Evolutionary conservation across 306 rosid species (phyloP), one percentile per base, ranked within the genome.

Genomic region (Mucuna pruriens): DNA sequence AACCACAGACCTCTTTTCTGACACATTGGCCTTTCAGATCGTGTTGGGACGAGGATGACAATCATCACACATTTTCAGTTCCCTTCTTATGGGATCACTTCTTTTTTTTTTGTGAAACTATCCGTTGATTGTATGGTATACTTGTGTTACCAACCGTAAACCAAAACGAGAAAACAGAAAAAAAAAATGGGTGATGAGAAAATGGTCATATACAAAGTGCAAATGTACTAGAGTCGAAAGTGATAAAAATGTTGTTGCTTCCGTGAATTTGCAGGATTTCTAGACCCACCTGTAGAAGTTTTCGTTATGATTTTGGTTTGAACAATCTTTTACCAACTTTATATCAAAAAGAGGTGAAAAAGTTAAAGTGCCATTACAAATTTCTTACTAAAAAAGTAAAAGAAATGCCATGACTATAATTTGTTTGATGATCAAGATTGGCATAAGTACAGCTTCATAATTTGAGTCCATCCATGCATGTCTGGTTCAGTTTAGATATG

Each of bases 11-110:
- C 77, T 49, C 42, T 51, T 31, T 23, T 83, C 29, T 66, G 57
- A 58, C 22, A 31, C 58, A 29, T 75, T 85, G 91, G 58, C 88
- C 89, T 84, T 89, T 90, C 87, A 82, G 79, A 84, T 84, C 78
- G 80, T 79, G 49, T 69, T 86, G 94, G 90, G 91, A 78, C 90
- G 80, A 64, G 74, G 46, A 79, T 69, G 58, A 79, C 71, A 54
- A 66, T 79, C 70, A 42, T 86, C 82, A 49, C 80, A 70, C 65
- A 19, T 78, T 71, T 71, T 38, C 9, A 72, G 74, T 76, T 66
- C 68, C 87, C 44, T 44, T 82, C 85, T 34, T 67, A 45, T 1
- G 38, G 76, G 66, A 34, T 76, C 0, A 39, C 16, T 42, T 13
- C 1, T 26, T 13, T 15, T 13, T 31, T 22, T 61, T 45, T 23